phyloP scores from a whole-genome alignment of 1,284 basidiomycete genomes.

The Gymnopus androsaceus region DNA sequence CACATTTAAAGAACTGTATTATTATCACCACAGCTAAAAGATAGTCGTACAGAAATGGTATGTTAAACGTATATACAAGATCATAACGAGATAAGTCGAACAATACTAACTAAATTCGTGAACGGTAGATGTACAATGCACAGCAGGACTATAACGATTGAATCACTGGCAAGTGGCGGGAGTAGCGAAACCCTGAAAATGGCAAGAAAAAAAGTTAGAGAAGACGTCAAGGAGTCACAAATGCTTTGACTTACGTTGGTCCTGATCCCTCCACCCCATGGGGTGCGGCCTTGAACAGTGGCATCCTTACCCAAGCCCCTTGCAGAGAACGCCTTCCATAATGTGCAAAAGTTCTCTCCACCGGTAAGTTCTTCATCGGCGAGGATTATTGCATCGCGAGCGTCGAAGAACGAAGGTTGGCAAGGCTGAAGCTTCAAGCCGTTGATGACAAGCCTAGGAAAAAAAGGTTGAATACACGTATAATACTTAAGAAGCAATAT shows the following conservation, averaged over 20 bases:
- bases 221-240: not conserved
- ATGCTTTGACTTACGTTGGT: conserved; percentile 42
- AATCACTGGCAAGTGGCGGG: not conserved
- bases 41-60: too few relatives aligned
- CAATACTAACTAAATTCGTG: not conserved
- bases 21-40: too few relatives aligned
- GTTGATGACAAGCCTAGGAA: conserved; percentile 70
- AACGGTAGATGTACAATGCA: not conserved
- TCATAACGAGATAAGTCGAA: not conserved
- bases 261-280: conserved; percentile 92
- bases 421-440: conserved; percentile 96
- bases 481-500: not conserved
- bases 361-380: conserved; percentile 91
- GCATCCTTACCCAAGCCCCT: conserved; percentile 83
- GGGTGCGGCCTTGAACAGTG: conserved; percentile 72
- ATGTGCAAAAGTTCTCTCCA: conserved; percentile 88
- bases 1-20: too few relatives aligned
- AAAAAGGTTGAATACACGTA: not conserved
- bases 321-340: conserved; percentile 86
- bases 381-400: conserved; percentile 90
- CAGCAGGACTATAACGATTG: not conserved
- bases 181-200: not conserved
- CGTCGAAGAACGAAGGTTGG: conserved; percentile 88
- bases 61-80: too few relatives aligned
- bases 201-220: not conserved